These are phyloP conservation scores for Pseudocercospora cruenta DNA, from an alignment of 2,329 filamentous ascomycete species.

Conservation along the genomic window DNA sequence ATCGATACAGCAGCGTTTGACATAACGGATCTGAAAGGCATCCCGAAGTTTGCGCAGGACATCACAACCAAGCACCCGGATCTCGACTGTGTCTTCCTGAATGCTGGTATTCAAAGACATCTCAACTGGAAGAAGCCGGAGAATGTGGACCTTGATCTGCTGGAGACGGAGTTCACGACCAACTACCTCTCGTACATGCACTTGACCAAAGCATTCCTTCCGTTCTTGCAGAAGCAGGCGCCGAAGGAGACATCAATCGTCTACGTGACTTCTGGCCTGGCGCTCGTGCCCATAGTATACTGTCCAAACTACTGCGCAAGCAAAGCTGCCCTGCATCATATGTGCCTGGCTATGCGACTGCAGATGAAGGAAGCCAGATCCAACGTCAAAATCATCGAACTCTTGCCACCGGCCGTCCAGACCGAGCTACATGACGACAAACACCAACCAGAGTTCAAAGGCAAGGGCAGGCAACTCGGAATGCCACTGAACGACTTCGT, in stretches of 20 bases:
- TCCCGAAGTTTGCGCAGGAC: conserved; percentile 50
- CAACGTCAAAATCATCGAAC: conserved; percentile 58
- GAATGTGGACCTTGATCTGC: conserved; percentile 46
- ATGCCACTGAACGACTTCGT: conserved; percentile 60
- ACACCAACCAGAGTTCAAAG: conserved; percentile 53
- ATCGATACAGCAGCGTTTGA: conserved; percentile 55
- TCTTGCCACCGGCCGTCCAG: conserved; percentile 60
- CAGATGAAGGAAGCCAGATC: conserved; percentile 52
- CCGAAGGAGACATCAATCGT: conserved; percentile 47
- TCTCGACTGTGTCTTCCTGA: conserved; percentile 57
- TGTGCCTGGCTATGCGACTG: conserved; percentile 55
- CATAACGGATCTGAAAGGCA: conserved; percentile 53
- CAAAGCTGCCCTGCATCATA: conserved; percentile 60
- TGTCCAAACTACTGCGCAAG: conserved; percentile 59
- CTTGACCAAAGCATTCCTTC: conserved; percentile 55
- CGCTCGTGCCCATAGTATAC: conserved; percentile 52
- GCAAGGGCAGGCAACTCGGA: conserved; percentile 54
- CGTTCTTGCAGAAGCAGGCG: conserved; percentile 52
- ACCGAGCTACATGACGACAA: conserved; percentile 60
- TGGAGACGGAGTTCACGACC: conserved; percentile 37
- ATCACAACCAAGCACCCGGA: conserved; percentile 52
- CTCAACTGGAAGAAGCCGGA: conserved; percentile 57
- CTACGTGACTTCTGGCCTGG: conserved; percentile 56
- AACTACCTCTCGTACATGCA: conserved; percentile 57
- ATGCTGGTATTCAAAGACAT: conserved; percentile 57